These are phyloP conservation scores for Eucalyptus guilfoylei DNA, from an alignment of 345 rosid species.

Conservation along the genomic window DNA sequence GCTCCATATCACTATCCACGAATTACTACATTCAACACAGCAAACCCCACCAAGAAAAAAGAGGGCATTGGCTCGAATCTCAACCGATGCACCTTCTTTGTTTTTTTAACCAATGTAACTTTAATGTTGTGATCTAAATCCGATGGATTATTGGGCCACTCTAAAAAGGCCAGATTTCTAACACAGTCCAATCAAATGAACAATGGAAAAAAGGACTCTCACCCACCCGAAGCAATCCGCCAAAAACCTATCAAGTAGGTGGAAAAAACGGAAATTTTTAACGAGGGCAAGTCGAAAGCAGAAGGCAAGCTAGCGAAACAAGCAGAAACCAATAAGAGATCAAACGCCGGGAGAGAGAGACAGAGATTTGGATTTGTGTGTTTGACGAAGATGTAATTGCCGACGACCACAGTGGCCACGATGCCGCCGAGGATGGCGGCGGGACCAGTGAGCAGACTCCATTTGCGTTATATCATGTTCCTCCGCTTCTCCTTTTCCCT, in stretches of 20 bases:
- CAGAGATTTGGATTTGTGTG: constrained; percentile 14
- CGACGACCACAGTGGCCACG: constrained; percentile 39
- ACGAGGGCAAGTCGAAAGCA: neutral
- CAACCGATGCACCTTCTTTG: neutral
- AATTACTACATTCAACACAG: neutral
- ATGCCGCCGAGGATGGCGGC: constrained; percentile 47
- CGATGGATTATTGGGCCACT: neutral
- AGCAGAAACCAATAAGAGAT: neutral
- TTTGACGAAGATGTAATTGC: constrained; percentile 29
- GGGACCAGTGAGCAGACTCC: constrained; percentile 93
- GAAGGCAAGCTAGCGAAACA: neutral
- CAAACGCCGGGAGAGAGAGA: neutral
- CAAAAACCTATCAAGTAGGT: neutral
- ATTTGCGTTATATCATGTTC: constrained; percentile 71
- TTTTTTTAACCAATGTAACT: neutral
- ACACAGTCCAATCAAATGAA: neutral
- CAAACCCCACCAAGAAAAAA: neutral
- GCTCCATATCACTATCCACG: neutral
- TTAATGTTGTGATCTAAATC: neutral
- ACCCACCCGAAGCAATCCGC: neutral
- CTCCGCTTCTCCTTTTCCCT: neutral
- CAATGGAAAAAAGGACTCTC: too few relatives aligned
- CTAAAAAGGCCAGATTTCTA: neutral
- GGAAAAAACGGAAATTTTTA: neutral
- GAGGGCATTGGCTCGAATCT: neutral